Percentiles rank a stretch among this genome's conserved stretches.
Evolutionary conservation across 2,329 filamentous ascomycete genomes (phyloP).

Genomic region (Pseudogymnoascus sp.): DNA sequence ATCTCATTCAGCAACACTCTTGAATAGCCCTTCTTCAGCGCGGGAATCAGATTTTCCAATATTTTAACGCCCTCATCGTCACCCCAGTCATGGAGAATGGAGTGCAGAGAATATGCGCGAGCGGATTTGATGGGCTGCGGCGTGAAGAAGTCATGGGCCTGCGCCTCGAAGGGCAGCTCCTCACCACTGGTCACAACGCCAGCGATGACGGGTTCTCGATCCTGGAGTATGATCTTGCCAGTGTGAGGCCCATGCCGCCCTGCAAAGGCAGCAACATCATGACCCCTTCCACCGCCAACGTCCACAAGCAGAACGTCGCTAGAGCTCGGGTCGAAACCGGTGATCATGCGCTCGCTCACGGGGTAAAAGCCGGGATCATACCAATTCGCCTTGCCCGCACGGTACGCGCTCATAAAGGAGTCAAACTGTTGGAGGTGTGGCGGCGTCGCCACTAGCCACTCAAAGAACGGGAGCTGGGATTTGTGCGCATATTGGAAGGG

Average conservation of each 20-base stretch:
- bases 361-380: conserved; percentile 27
- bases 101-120: conserved; percentile 28
- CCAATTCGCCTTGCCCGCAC: conserved; percentile 32
- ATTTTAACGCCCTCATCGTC: conserved; percentile 28
- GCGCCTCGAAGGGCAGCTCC: conserved; percentile 19
- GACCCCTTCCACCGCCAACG: conserved; percentile 12
- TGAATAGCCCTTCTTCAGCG: conserved; percentile 23
- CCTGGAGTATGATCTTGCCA: conserved; percentile 13
- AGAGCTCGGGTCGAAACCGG: background rate
- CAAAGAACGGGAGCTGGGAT: conserved; percentile 30
- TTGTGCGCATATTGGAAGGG: conserved; percentile 32
- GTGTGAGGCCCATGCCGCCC: background rate
- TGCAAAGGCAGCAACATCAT: conserved; percentile 12
- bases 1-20: conserved; percentile 17
- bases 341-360: conserved; percentile 18
- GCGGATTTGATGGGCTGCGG: conserved; percentile 26
- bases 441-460: conserved; percentile 30
- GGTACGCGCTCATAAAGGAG: conserved; percentile 32
- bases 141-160: conserved; percentile 29
- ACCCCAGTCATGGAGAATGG: conserved; percentile 35
- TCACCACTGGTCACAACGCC: background rate
- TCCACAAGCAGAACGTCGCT: conserved; percentile 17
- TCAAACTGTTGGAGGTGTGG: conserved; percentile 30
- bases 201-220: conserved; percentile 9
- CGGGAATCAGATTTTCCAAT: conserved; percentile 20